Conservation (phyloP, 345 rosid species). For the Linum tenue region DNA sequence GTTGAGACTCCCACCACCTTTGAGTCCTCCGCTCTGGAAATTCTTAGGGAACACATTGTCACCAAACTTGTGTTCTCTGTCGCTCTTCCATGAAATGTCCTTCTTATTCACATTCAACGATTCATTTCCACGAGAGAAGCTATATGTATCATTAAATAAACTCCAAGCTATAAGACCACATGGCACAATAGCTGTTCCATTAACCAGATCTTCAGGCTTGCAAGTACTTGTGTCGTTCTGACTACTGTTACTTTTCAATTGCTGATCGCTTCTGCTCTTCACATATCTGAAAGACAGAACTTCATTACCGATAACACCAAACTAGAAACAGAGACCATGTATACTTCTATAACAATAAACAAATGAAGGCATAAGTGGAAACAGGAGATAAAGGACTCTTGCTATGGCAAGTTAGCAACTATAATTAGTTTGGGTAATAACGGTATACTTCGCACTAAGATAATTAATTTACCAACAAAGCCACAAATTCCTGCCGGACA, state of each 20-base stretch:
- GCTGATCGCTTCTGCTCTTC: conserved; percentile 81
- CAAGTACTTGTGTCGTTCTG: conserved; percentile 38
- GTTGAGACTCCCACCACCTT: conserved; percentile 47
- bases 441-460: not conserved
- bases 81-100: conserved; percentile 91
- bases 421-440: not conserved
- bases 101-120: conserved; percentile 50
- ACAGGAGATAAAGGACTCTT: not conserved
- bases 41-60: conserved; percentile 65
- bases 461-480: not conserved
- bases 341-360: no score
- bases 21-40: conserved; percentile 58
- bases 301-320: not conserved
- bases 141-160: conserved; percentile 83
- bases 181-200: conserved; percentile 54
- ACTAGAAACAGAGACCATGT: no score
- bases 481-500: no score
- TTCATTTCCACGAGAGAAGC: conserved; percentile 36
- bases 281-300: conserved; percentile 57
- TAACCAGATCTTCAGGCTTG: conserved; percentile 49
- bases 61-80: conserved; percentile 85
- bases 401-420: not conserved
- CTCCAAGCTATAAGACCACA: conserved; percentile 99
- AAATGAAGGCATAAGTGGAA: not conserved
- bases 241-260: conserved; percentile 34